These are phyloP conservation scores for Colletotrichum sp. DNA, from an alignment of 2,329 filamentous ascomycete species.

Conservation along the genomic window DNA sequence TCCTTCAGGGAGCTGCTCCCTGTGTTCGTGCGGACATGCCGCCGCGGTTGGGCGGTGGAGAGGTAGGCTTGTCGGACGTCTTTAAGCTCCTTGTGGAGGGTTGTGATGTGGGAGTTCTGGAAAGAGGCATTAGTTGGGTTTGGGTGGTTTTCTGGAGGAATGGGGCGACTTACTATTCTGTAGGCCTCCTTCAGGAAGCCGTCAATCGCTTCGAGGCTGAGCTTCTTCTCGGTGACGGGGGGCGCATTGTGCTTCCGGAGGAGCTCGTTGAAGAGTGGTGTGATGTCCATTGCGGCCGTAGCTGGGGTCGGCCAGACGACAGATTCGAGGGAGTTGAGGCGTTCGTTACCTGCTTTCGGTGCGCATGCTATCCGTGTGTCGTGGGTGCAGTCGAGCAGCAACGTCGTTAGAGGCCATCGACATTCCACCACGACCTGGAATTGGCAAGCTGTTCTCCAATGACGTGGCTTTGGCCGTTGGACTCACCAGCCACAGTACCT, in stretches of 20 bases:
- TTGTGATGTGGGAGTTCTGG: conserved; percentile 84
- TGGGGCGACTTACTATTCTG: too few relatives aligned
- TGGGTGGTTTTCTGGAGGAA: neutral
- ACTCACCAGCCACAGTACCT: neutral
- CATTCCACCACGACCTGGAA: neutral
- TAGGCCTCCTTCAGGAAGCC: conserved; percentile 94
- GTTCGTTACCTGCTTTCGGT: neutral
- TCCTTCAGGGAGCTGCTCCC: conserved; percentile 24
- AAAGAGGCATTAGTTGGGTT: neutral
- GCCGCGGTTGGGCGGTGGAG: conserved; percentile 73
- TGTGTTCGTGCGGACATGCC: conserved; percentile 49
- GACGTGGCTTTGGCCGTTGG: conserved; percentile 9
- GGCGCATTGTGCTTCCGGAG: conserved; percentile 64
- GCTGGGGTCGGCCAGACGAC: neutral
- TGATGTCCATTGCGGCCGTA: conserved; percentile 63
- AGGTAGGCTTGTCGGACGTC: conserved; percentile 91
- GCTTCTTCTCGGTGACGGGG: conserved; percentile 44
- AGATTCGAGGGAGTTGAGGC: neutral
- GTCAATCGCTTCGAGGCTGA: conserved; percentile 66
- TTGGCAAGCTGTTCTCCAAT: conserved; percentile 19
- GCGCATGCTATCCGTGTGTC: neutral
- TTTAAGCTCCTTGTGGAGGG: conserved; percentile 79
- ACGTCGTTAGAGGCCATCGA: neutral
- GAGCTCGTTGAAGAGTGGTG: conserved; percentile 70
- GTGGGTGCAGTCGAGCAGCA: neutral